phyloP scores from a whole-genome alignment of 768 basidiomycete genomes.

The Hygrocybe coccinea region DNA sequence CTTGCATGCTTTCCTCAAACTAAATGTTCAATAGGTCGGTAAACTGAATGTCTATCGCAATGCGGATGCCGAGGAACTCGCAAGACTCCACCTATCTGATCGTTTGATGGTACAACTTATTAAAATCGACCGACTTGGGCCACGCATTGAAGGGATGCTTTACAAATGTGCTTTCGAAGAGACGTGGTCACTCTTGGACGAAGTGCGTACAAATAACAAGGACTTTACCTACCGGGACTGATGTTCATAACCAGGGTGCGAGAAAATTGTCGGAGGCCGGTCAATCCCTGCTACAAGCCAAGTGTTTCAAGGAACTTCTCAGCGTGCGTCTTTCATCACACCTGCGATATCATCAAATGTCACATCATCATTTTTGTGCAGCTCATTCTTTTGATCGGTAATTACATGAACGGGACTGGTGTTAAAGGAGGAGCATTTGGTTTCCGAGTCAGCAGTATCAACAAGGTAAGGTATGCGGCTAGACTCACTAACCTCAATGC shows the following conservation, averaged over 20 bases:
- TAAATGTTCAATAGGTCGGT: conserved; percentile 51
- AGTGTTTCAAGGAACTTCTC: conserved; percentile 83
- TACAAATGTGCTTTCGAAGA: conserved; percentile 88
- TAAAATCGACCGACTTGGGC: conserved; percentile 82
- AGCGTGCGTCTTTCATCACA: conserved; percentile 46
- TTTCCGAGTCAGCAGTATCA: conserved; percentile 95
- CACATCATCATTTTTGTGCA: conserved; percentile 14
- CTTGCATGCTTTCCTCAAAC: not conserved
- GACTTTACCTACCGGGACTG: conserved; percentile 1
- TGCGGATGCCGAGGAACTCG: conserved; percentile 80
- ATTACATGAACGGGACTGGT: conserved; percentile 97
- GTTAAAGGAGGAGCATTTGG: conserved; percentile 96
- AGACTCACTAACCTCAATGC: not conserved
- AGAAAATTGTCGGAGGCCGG: conserved; percentile 80
- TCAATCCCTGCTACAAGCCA: conserved; percentile 72
- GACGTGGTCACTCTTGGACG: conserved; percentile 73
- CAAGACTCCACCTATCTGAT: conserved; percentile 87
- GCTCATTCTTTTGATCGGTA: conserved; percentile 93
- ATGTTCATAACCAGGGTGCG: conserved; percentile 52
- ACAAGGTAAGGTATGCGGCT: conserved; percentile 56
- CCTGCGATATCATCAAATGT: not conserved
- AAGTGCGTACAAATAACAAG: conserved; percentile 43
- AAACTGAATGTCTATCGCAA: conserved; percentile 88
- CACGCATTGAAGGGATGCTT: conserved; percentile 93
- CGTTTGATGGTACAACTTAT: conserved; percentile 96